Evolutionary conservation across 2,329 filamentous ascomycete species (phyloP).

Genomic region (Fusarium liriodendri): DNA sequence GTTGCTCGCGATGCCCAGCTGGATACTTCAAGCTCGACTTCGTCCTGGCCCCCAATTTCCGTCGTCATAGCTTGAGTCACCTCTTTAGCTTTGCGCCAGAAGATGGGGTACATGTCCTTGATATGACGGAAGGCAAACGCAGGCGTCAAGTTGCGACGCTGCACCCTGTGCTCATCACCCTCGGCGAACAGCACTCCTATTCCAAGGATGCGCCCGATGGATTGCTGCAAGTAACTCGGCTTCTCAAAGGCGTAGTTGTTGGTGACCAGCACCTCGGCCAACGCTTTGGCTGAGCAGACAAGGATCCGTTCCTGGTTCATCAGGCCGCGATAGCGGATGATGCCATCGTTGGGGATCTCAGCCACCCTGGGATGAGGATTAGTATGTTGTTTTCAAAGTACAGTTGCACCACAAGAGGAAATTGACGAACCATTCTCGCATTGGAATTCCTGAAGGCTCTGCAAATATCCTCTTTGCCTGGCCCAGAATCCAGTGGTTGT

Average conservation of each 20-base stretch:
- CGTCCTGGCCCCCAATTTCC: constrained; percentile 45
- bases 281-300: constrained; percentile 69
- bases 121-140: constrained; percentile 89
- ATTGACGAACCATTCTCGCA: constrained; percentile 60
- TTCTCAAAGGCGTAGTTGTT: constrained; percentile 79
- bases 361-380: constrained; percentile 63
- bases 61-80: constrained; percentile 71
- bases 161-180: constrained; percentile 88
- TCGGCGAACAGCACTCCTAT: constrained; percentile 83
- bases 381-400: background rate
- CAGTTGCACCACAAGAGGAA: background rate
- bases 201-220: constrained; percentile 74
- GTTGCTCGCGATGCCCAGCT: constrained; percentile 75
- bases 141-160: constrained; percentile 82
- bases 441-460: constrained; percentile 56
- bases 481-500: constrained; percentile 60
- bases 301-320: constrained; percentile 74
- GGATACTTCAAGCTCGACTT: constrained; percentile 65
- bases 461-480: constrained; percentile 56
- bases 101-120: constrained; percentile 85
- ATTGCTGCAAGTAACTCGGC: constrained; percentile 63
- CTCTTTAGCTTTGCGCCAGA: constrained; percentile 82
- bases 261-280: constrained; percentile 77
- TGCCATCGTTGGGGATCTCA: constrained; percentile 72
- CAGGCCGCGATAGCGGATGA: constrained; percentile 74